These are phyloP conservation scores for Gamarada debralockiae DNA, from an alignment of 495 filamentous ascomycete species.

Conservation along the genomic window DNA sequence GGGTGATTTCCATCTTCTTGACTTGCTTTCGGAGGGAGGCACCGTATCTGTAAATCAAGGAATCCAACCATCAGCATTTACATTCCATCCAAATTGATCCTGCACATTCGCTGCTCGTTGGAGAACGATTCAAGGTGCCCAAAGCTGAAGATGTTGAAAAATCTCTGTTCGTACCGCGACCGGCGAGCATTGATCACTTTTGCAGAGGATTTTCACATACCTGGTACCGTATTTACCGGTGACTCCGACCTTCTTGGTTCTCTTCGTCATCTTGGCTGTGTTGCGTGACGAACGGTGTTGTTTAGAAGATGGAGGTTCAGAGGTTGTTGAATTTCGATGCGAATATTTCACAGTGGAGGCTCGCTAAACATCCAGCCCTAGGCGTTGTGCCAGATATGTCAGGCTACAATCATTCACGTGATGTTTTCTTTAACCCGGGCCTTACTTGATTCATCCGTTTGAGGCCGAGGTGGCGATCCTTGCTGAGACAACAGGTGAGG, in stretches of 20 bases:
- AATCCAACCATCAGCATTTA: neutral
- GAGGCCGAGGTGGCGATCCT: no score
- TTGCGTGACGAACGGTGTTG: constrained; percentile 26
- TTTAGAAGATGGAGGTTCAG: constrained; percentile 16
- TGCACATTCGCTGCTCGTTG: neutral
- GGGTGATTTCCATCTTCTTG: constrained; percentile 99
- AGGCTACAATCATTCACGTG: neutral
- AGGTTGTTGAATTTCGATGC: constrained; percentile 12
- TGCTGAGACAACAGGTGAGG: no score
- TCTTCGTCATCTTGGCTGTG: constrained; percentile 82
- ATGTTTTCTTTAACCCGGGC: neutral
- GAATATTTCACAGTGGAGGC: constrained; percentile 9
- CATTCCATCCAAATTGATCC: no score
- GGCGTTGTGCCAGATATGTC: neutral
- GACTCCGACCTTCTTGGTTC: constrained; percentile 96
- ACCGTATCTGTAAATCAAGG: constrained; percentile 68
- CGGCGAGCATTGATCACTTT: neutral
- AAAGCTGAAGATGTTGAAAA: neutral
- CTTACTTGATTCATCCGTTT: neutral
- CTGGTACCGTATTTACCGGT: constrained; percentile 60
- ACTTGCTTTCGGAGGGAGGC: constrained; percentile 99
- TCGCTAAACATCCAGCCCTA: neutral
- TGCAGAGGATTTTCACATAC: constrained; percentile 32
- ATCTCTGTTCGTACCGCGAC: neutral
- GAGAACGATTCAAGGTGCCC: neutral